These are phyloP conservation scores for Malus sylvestris DNA, from an alignment of 306 rosid species.

Conservation along the genomic window DNA sequence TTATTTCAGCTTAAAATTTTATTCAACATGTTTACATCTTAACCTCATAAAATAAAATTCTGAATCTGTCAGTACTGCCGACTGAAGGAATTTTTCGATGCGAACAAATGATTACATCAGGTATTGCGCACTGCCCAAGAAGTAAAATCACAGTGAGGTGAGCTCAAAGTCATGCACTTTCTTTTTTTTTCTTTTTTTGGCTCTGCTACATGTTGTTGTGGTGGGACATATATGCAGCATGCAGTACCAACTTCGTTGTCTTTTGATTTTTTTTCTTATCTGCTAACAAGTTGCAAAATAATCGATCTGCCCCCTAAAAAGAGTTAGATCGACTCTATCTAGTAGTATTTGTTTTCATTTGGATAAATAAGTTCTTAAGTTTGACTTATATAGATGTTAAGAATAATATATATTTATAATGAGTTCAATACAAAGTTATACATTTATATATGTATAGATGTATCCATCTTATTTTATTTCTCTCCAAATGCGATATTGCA, in stretches of 20 bases:
- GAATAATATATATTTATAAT: too few relatives aligned
- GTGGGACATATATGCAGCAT: neutral
- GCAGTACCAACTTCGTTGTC: neutral
- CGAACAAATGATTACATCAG: neutral
- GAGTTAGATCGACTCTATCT: too few relatives aligned
- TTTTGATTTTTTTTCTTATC: neutral
- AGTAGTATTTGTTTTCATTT: neutral
- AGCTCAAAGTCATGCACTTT: neutral
- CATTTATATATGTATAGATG: too few relatives aligned
- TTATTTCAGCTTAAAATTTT: too few relatives aligned
- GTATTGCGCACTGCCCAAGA: neutral
- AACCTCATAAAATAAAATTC: too few relatives aligned
- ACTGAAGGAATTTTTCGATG: neutral
- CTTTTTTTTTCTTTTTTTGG: neutral
- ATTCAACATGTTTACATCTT: too few relatives aligned
- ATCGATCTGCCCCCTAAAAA: neutral
- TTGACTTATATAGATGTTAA: accelerated
- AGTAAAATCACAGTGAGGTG: neutral
- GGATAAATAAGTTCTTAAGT: accelerated
- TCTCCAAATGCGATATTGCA: too few relatives aligned
- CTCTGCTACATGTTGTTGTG: neutral
- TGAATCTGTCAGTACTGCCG: too few relatives aligned
- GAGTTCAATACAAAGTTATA: too few relatives aligned
- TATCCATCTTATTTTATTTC: accelerated
- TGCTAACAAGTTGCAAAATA: neutral